Conservation (phyloP, 768 basidiomycete genomes). For the Pleurotus eryngii region DNA sequence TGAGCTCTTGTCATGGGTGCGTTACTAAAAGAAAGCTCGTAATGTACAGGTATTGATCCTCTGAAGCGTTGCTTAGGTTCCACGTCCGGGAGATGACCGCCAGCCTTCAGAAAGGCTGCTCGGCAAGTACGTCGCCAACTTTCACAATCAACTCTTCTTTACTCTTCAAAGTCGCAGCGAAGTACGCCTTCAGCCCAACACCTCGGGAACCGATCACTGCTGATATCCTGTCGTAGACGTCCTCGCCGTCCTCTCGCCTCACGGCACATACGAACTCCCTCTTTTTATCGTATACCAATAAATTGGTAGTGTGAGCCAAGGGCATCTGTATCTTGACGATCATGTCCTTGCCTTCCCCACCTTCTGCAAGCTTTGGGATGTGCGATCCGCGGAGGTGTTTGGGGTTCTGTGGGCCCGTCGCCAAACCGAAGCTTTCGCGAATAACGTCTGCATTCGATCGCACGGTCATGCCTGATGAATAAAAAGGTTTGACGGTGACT, state of each 20-base stretch:
- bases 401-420: slow-evolving; percentile 14
- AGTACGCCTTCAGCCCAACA: slow-evolving; percentile 50
- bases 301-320: slow-evolving; percentile 17
- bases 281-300: slow-evolving; percentile 52
- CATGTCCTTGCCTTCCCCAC: slow-evolving; percentile 31
- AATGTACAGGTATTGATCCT: too few species aligned
- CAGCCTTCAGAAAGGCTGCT: slow-evolving; percentile 45
- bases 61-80: too few species aligned
- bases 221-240: slow-evolving; percentile 38
- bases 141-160: slow-evolving; percentile 48
- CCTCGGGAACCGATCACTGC: slow-evolving; percentile 38
- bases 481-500: slow-evolving; percentile 44
- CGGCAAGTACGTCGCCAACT: slow-evolving; percentile 48
- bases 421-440: slow-evolving; percentile 18
- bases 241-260: slow-evolving; percentile 23
- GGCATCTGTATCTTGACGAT: slow-evolving; percentile 57
- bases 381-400: slow-evolving; percentile 19
- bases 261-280: slow-evolving; percentile 49
- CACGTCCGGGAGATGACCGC: too few species aligned
- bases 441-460: background rate
- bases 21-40: too few species aligned
- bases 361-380: slow-evolving; percentile 14
- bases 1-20: too few species aligned
- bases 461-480: slow-evolving; percentile 14
- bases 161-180: slow-evolving; percentile 47